Conservation (phyloP, 1,284 basidiomycete species). For the Entoloma clypeatum region DNA sequence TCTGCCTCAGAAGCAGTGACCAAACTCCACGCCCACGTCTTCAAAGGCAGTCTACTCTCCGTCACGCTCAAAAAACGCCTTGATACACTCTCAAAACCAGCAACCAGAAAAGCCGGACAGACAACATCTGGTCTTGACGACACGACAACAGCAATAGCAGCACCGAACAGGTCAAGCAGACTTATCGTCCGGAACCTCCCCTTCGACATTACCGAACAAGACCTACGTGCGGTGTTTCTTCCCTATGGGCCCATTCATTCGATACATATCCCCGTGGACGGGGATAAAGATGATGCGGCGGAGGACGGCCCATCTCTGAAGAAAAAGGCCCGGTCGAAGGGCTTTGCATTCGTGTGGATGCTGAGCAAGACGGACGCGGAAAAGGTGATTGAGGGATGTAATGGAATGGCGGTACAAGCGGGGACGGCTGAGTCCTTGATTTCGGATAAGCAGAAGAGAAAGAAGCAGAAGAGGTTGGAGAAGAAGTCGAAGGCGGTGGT, state of each 20-base stretch:
- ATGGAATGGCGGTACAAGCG: conserved; percentile 70
- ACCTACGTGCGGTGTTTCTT: conserved; percentile 85
- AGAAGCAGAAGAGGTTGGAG: conserved; percentile 59
- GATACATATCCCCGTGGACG: conserved; percentile 68
- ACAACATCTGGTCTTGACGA: conserved; percentile 27
- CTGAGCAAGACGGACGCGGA: conserved; percentile 84
- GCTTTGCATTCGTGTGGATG: conserved; percentile 98
- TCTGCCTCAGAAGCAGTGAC: conserved; percentile 71
- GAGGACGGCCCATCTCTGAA: conserved; percentile 19
- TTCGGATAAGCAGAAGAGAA: conserved; percentile 74
- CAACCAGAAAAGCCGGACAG: no score
- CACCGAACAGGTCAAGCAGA: conserved; percentile 70
- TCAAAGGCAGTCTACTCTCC: conserved; percentile 85
- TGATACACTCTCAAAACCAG: conserved; percentile 59
- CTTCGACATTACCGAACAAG: conserved; percentile 78
- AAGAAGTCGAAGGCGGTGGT: conserved; percentile 45
- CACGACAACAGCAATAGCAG: conserved; percentile 26
- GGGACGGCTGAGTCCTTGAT: conserved; percentile 67
- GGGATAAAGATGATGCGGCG: conserved; percentile 25
- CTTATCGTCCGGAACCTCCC: conserved; percentile 93
- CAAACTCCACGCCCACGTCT: conserved; percentile 92
- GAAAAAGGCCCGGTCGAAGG: conserved; percentile 54
- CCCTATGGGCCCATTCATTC: conserved; percentile 87
- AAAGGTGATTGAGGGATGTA: conserved; percentile 78
- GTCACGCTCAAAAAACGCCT: conserved; percentile 90